Base-by-base conservation (phyloP, 2,329 filamentous ascomycete genomes). In the Alternaria burnsii region DNA sequence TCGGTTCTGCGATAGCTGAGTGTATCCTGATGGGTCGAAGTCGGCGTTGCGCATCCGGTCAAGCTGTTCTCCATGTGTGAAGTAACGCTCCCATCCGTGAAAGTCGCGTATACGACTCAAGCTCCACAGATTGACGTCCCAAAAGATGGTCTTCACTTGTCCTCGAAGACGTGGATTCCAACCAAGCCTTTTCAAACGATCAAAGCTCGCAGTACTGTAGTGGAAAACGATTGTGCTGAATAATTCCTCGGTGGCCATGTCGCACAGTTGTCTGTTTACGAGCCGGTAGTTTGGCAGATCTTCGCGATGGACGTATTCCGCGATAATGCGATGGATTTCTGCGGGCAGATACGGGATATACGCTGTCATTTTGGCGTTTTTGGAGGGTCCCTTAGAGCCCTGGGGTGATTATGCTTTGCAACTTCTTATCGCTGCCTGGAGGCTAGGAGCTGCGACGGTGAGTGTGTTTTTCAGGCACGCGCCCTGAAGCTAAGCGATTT, bases 211-310 rank as follows among this genome's bases (percentile, higher is more conserved):
- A 11, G 36, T 28, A 28, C 61, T 65, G 20, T 36, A 56, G 11
- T 62, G 59, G 16, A 68, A 61, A n/a, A 52, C 50, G 32, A 70
- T 53, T 3, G 54, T 65, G 2, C 41, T 20, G 30, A 68, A 68
- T 0, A 68, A 54, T 14, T 61, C 52, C 22, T 54, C 24, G 10
- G 51, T 54, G 4, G 57, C 66, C 11, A 63, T 52, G 1, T 41
- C 47, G 24, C 44, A 55, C 4, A 62, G 32, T 2, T 36, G 16
- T 41, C 48, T 67, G 41, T 41, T 62, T 9, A 51, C 58, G 4
- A 70, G 56, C n/a, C 65, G 57, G 20, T 67, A 68, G 12, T 50
- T 51, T 4, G 62, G 54, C 12, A 70, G 24, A 18, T 67, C 63
- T 1, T 41, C 41, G 20, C 52, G 38, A 3, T 58, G 10, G 10